These are phyloP conservation scores for Termitomyces sp. DNA, from an alignment of 768 basidiomycete genomes.

Conservation along the genomic window DNA sequence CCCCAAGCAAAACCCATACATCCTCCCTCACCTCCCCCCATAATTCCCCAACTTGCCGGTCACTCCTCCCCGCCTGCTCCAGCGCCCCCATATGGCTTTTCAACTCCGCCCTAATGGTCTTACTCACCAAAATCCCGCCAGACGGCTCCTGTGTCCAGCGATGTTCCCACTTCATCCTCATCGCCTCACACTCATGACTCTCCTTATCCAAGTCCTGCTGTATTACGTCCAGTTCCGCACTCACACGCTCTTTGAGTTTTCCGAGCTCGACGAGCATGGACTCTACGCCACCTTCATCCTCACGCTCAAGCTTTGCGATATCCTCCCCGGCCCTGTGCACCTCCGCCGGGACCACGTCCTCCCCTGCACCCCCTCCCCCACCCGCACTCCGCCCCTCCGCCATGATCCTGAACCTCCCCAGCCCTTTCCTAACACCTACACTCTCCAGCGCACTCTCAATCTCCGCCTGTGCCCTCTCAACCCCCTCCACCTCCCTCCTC, in stretches of 20 bases:
- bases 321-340: constrained; percentile 75
- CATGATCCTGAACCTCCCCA: constrained; percentile 68
- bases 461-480: constrained; percentile 81
- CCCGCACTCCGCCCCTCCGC: constrained; percentile 61
- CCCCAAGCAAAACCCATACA: constrained; percentile 49
- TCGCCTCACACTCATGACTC: constrained; percentile 81
- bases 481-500: constrained; percentile 83
- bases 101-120: constrained; percentile 70
- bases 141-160: constrained; percentile 86
- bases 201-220: constrained; percentile 76
- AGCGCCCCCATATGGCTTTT: constrained; percentile 71
- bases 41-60: constrained; percentile 66
- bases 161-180: constrained; percentile 85
- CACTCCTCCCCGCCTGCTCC: constrained; percentile 75
- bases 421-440: constrained; percentile 71
- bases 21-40: constrained; percentile 73
- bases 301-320: constrained; percentile 67
- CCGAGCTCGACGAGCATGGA: constrained; percentile 56
- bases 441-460: constrained; percentile 75
- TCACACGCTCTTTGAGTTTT: constrained; percentile 55
- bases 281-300: constrained; percentile 69
- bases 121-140: constrained; percentile 53
- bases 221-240: constrained; percentile 57
- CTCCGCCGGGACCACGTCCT: constrained; percentile 55
- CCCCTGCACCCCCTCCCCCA: constrained; percentile 35